phyloP scores from a whole-genome alignment of 208 protist genomes.

The Trypanosoma brucei region DNA sequence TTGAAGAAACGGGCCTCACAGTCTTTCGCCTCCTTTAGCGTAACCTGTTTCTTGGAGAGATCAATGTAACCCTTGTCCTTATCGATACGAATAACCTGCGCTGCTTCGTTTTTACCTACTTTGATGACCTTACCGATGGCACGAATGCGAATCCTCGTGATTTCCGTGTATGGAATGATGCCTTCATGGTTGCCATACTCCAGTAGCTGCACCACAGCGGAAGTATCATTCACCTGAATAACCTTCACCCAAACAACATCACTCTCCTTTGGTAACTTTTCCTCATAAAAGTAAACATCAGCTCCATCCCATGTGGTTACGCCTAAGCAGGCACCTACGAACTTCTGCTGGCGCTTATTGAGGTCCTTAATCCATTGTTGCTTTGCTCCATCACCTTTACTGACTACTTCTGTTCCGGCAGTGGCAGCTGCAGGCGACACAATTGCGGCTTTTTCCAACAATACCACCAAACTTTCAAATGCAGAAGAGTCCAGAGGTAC shows the following conservation, averaged over 20 bases:
- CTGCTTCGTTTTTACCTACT: conserved; percentile 94
- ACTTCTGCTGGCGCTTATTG: conserved; percentile 78
- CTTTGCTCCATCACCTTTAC: conserved; percentile 27
- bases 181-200: conserved; percentile 99
- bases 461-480: conserved; percentile 49
- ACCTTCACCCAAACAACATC: conserved; percentile 98
- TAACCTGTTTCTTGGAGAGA: conserved; percentile 97
- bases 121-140: conserved; percentile 98
- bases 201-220: conserved; percentile 92
- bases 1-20: conserved; percentile 95
- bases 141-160: conserved; percentile 96
- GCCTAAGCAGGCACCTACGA: conserved; percentile 64
- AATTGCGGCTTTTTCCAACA: conserved; percentile 78
- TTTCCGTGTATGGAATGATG: conserved; percentile 98
- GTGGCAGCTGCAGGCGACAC: conserved; percentile 45
- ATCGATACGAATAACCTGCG: conserved; percentile 98
- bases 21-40: conserved; percentile 91
- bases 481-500: conserved; percentile 52
- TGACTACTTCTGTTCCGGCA: conserved; percentile 41
- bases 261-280: conserved; percentile 92
- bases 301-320: conserved; percentile 77
- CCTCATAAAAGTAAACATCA: conserved; percentile 67
- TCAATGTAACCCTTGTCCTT: conserved; percentile 99
- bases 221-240: conserved; percentile 89
- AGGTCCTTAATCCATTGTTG: conserved; percentile 70